Base-by-base conservation (phyloP, 2,329 filamentous ascomycete species). In the Furcasterigmium furcatum region DNA sequence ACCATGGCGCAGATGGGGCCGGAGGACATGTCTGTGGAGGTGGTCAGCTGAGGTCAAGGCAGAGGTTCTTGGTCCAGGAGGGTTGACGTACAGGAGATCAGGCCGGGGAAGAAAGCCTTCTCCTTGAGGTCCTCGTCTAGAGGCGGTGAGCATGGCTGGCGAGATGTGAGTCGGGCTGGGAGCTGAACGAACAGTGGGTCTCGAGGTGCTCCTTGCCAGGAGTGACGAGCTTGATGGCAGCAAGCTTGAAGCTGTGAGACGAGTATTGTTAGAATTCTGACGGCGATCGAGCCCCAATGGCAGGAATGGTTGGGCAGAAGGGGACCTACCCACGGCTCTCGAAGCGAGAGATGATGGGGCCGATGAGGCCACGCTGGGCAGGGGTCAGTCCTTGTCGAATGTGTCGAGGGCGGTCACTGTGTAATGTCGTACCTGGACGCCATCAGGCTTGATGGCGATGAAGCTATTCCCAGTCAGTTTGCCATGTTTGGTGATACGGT, bases 381-480 rank as follows among this genome's bases (percentile, higher is more conserved):
- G 9, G 4, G 24, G 50, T 52, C 32, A 52, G 46, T 46, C 38
- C 7, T 22, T 12, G 19, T 40, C 49, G 34, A 52, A 18, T 9
- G n/a, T 19, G 34, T 19, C n/a, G 16, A 19, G 34, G 9, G 47
- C 20, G 45, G 38, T 25, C 19, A 38, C 46, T 22, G 10, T 19
- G 32, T 35, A 43, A 40, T 38, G 49, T 50, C 76, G 60, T 85
- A 95, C 91, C 86, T 96, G 94, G 77, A 97, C 94, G 73, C 94
- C 94, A 78, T 97, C 94, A 63, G 92, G 94, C 91, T 99, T 99
- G 84, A 99, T 90, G 71, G 94, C 94, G 83, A 97, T 97, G 88
- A 97, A 97, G 80, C 92, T 97, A 36, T 45, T 19, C 42, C 35
- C 30, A 13, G 48, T 52, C 39, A 52, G 48, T 25, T 42, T 16